Evolutionary conservation across 1,139 yeast genomes (phyloP).

Genomic region (Geotrichum siamense): DNA sequence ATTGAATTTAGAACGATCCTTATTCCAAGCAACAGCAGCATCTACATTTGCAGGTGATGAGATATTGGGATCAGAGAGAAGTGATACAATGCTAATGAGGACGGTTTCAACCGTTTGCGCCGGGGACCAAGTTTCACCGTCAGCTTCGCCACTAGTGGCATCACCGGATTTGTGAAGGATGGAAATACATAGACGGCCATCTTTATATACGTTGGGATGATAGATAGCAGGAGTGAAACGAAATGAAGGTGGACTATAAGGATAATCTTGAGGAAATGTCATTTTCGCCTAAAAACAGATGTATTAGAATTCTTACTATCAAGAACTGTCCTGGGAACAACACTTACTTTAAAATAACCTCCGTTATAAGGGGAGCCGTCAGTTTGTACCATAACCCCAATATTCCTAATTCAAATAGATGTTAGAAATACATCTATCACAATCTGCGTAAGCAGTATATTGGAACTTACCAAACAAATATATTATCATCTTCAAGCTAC

Average conservation of each 20-base stretch:
- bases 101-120: slow-evolving; percentile 94
- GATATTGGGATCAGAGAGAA: slow-evolving; percentile 88
- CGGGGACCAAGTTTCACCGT: slow-evolving; percentile 83
- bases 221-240: slow-evolving; percentile 91
- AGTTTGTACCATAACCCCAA: slow-evolving; percentile 87
- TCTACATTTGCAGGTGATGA: slow-evolving; percentile 94
- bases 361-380: slow-evolving; percentile 90
- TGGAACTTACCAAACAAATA: slow-evolving; percentile 54
- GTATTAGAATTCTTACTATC: too few species aligned
- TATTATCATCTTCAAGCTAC: slow-evolving; percentile 56
- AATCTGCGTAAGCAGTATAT: not conserved
- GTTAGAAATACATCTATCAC: slow-evolving; percentile 5
- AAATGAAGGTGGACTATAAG: slow-evolving; percentile 86
- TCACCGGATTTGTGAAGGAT: slow-evolving; percentile 88
- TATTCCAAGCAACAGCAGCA: slow-evolving; percentile 88
- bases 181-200: slow-evolving; percentile 87
- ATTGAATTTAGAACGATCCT: slow-evolving; percentile 72
- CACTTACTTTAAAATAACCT: slow-evolving; percentile 65
- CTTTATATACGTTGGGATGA: slow-evolving; percentile 92
- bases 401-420: slow-evolving; percentile 44
- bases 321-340: not conserved
- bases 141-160: slow-evolving; percentile 84
- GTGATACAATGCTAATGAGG: slow-evolving; percentile 78
- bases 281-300: slow-evolving; percentile 55
- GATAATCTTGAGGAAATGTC: slow-evolving; percentile 88